Evolutionary conservation across 2,329 filamentous ascomycete genomes (phyloP), one percentile per base, ranked within the genome.

Genomic region (Pyrenophora graminea): DNA sequence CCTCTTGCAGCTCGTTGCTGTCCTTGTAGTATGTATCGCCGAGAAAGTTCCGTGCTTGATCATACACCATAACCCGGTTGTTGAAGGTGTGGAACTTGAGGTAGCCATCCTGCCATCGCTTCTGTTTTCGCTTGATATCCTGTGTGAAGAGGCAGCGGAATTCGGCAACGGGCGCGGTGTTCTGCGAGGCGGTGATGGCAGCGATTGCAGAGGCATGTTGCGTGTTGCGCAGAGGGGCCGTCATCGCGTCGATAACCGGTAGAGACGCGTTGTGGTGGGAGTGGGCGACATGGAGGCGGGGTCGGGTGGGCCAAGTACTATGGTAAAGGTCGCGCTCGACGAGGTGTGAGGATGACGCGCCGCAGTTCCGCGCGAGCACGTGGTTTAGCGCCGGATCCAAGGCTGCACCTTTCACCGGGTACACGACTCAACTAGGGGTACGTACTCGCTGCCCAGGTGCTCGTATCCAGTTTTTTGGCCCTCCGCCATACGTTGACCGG

Each of bases 31-130:
- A 90, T 27, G 85, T 84, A 70, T 96, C 92, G 3, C 91, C 92
- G 23, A 97, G 82, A 59, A 87, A 90, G 69, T 92, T 90, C 0
- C 89, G 85, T 2, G 83, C 79, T 39, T 90, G 85, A 70, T 96
- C 91, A 64, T 94, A 93, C 6, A 95, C 89, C 90, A 97, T 95
- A 53, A 94, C 79, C 4, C 90, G 85, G 68, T 86, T 90, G 76
- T 97, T 97, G 82, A 96, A 96, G 0, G 89, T 88, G 68, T 97
- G 92, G 59, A 88, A 96, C 58, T 88, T 89, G 55, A 97, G 82
- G 44, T 85, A 85, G 31, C 93, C 92, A 86, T 97, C 92, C 66
- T 96, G 90, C 92, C 92, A 97, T 54, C 90, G 81, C 71, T 97
- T 97, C 62, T 90, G 86, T 76, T 97, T 97, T 48, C 90, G 85